Evolutionary conservation across 2,329 filamentous ascomycete genomes (phyloP), one percentile per base, ranked within the genome.

Genomic region (Botrytis medusae): DNA sequence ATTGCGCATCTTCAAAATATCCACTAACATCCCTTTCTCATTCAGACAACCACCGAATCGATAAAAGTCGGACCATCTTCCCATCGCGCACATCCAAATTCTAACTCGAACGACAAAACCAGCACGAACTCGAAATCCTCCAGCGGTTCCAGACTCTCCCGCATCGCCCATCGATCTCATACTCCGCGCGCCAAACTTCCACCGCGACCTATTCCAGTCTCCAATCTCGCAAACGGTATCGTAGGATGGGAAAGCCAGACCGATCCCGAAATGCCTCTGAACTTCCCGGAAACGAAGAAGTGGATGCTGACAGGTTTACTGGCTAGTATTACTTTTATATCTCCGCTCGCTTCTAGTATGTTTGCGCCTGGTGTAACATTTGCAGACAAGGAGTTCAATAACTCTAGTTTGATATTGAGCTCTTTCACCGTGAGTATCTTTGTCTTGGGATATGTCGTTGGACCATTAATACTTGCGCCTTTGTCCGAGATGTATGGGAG

Each of bases 361-460:
- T 91, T 93, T 78, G 91, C 91, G 0, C 91, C 91, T 0, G 90
- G 88, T 14, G 88, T 92, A 0, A 86, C 87, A 0, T 82, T 88
- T 7, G 84, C 93, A 0, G 87, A 91, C 84, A 72, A 78, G 18
- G 89, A 92, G 29, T 93, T 93, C 75, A 46, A 83, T 37, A 83
- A 83, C 6, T 81, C 78, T 22, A 83, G 79, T 73, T 75, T 81
- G 16, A 82, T 34, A 76, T 82, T 93, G 2, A 87, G 85, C 1
- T 85, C 88, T 0, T 68, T 93, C 72, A 89, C 91, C 74, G 89
- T 93, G 81, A 72, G 79, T 34, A 80, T 80, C 25, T 79, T 77
- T 59, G 73, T 78, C 42, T 37, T 72, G 37, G 78, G 78, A 59
- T 79, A 76, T 61, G 76, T 74, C 12, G 64, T 78, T 59, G 78